Evolutionary conservation across 75 land plant genomes (phyloP), one percentile per base, ranked within the genome.

Genomic region (Pinus albicaulis): DNA sequence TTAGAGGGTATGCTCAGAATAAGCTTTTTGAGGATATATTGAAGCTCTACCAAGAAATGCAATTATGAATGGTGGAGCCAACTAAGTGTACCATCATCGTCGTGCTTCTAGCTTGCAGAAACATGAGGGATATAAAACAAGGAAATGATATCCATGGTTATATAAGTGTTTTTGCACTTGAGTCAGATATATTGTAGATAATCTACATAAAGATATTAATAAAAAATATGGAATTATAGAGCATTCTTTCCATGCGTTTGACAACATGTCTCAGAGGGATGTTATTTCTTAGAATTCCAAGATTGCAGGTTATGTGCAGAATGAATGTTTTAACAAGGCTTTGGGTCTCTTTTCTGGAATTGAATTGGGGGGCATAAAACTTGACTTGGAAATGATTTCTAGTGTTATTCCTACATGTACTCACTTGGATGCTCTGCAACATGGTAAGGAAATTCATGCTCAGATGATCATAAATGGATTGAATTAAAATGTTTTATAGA

Each of bases 161-260:
- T 66, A 66, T 81, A 57, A 53, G 57, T 19, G 57, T 55, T 11
- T 78, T 48, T 73, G 78, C 71, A 31, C 59, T 69, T 73, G 57
- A 60, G 41, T 55, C 34, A 36, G 79, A 87, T 73, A 63, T 22
- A 41, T 56, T 24, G 75, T 82, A 11, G 36, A 56, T 57, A 87
- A 80, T 73, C 76, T 79, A 25, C 76, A 84, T 13, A 80, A 84
- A 22, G 74, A 62, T 20, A 86, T 86, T 86, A 83, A 83, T 78
- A 55, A 80, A 28, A 83, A 80, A 58, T 86, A 83, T 76, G 78
- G 86, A 3, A 28, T 69, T 63, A 59, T 87, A 26, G 10, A 76
- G 17, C 41, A 71, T 52, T 55, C 82, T 24, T 55, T 36, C 55
- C 36, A 34, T 34, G 36, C 3, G 36, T 34, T 34, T 34, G 36